phyloP scores from a whole-genome alignment of 495 filamentous ascomycete genomes.

The Neurospora terricola region DNA sequence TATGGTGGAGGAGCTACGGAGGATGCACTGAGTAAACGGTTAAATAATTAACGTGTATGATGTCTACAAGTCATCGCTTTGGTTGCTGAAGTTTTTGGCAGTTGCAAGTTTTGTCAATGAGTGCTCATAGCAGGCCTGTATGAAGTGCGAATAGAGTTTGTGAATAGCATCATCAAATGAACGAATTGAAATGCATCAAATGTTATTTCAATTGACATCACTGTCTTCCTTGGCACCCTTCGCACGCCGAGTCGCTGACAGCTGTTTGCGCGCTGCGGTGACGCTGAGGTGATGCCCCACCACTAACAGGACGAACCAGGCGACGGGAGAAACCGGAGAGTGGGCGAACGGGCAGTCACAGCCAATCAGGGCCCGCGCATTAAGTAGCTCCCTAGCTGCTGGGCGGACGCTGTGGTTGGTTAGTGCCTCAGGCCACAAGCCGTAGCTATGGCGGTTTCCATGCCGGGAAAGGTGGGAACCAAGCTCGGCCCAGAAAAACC shows the following conservation, averaged over 20 bases:
- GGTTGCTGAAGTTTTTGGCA: not conserved
- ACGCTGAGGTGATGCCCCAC: not conserved
- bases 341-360: not conserved
- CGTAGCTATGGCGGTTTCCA: conserved; percentile 5
- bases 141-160: not conserved
- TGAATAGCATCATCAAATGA: not conserved
- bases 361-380: conserved; percentile 20
- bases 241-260: not conserved
- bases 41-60: not conserved
- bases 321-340: conserved; percentile 18
- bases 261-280: not conserved
- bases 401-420: not conserved
- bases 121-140: not conserved
- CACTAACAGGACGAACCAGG: not conserved
- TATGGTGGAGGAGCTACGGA: conserved; percentile 61
- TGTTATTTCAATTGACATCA: not conserved
- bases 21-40: conserved; percentile 46
- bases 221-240: not conserved
- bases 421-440: conserved; percentile 23
- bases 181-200: not conserved
- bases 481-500: conserved; percentile 39
- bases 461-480: conserved; percentile 21
- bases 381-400: not conserved
- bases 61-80: not conserved
- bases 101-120: not conserved